Evolutionary conservation across 1,284 basidiomycete species (phyloP).

Genomic region (Chalciporus sp.): DNA sequence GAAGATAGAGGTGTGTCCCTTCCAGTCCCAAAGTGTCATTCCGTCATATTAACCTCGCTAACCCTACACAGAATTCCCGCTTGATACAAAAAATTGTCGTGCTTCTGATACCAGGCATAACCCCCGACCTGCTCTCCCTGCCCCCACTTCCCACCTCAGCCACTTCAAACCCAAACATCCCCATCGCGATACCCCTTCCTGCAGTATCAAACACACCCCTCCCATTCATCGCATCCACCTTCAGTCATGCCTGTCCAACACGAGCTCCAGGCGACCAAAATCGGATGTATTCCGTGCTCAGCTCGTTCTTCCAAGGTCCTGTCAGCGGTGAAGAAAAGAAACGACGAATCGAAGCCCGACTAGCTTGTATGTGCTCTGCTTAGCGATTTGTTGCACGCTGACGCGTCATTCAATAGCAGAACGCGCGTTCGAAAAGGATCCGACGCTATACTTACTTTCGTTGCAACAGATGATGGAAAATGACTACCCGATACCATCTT

Average conservation of each 20-base stretch:
- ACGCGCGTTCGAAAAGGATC: conserved; percentile 57
- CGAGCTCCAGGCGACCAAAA: conserved; percentile 85
- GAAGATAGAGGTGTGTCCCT: conserved; percentile 63
- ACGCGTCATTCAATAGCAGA: conserved; percentile 48
- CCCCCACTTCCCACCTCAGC: conserved; percentile 65
- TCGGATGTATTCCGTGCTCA: conserved; percentile 84
- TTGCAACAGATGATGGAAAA: conserved; percentile 89
- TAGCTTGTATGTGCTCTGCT: conserved; percentile 47
- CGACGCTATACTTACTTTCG: conserved; percentile 72
- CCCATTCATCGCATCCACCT: conserved; percentile 80
- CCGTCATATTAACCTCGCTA: fast-evolving
- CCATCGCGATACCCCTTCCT: conserved; percentile 62
- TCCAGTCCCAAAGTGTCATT: conserved; percentile 13
- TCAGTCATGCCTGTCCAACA: conserved; percentile 90
- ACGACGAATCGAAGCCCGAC: conserved; percentile 54
- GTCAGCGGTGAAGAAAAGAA: conserved; percentile 80
- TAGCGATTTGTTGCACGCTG: background rate
- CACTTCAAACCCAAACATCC: conserved; percentile 67
- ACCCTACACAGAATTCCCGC: conserved; percentile 59
- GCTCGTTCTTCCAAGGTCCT: conserved; percentile 79
- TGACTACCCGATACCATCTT: conserved; percentile 84
- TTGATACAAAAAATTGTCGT: conserved; percentile 77
- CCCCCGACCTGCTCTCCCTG: conserved; percentile 67
- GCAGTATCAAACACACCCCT: conserved; percentile 44
- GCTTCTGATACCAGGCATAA: conserved; percentile 81